Evolutionary conservation across 192 early-diverging fungal species (phyloP), one percentile per base, ranked within the genome.

Genomic region (Linnemannia schmuckeri): DNA sequence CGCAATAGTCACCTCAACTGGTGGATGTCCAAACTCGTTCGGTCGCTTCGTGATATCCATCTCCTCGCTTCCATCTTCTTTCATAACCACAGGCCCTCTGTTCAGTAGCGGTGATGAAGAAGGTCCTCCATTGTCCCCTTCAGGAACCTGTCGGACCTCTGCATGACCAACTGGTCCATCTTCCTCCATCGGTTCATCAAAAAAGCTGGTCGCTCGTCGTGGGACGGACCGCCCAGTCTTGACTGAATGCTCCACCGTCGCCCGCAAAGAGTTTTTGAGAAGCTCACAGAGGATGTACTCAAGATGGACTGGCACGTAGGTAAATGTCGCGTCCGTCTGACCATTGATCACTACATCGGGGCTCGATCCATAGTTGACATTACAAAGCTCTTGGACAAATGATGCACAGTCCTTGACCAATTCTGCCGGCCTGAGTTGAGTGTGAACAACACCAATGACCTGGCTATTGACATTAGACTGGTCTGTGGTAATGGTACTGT

Each of bases 261-360:
- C 97, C 8, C 97, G 88, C 80, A 93, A 92, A 22, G 96, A 93
- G 83, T 99, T 99, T 79, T 99, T 99, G 41, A 99, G 80, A 54
- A 98, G 81, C 83, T 99, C 98, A 77, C 95, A 94, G 35, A 97
- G 91, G 38, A 99, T 98, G 81, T 99, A 99, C 88, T 99, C 97
- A 18, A 99, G 88, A 81, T 99, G 98, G 6, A 97, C 97, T 40
- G 95, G 94, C 13, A 99, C 95, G 89, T 99, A 99, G 44, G 94
- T 91, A 69, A 96, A 92, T 15, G 41, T 75, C 3, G 95, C 94
- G 70, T 96, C 93, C 7, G 82, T 87, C 73, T 95, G 90, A 6
- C 95, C 95, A 87, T 92, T 91, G 42, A 97, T 88, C 20, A 91
- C 87, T 55, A 93, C 94, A 3, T 93, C 91, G 10, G 98, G 98